Evolutionary conservation across 2,329 filamentous ascomycete species (phyloP), one percentile per base, ranked within the genome.

Genomic region (Alternaria longipes): DNA sequence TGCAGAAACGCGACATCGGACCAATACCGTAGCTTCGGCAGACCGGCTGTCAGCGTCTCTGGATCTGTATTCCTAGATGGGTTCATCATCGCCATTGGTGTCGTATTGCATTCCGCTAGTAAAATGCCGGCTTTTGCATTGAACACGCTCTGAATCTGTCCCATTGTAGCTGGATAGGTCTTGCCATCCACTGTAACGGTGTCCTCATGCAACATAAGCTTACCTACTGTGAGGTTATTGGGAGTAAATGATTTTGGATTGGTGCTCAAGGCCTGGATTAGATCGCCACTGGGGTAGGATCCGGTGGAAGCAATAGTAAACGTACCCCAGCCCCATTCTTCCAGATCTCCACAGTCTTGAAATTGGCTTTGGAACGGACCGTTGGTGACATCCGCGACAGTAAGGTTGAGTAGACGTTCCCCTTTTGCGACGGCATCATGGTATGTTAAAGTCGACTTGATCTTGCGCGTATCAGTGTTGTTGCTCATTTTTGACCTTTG

Each of bases 1-100:
- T 62, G 59, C 41, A 62, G 14, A 20, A 53, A 62, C 5, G 49
- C 59, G 6, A 62, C 16, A 24, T 62, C 59, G 11, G 54, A 54
- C 59, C 54, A 58, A 28, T 54, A 41, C 8, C 44, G 30, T 18
- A 61, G 36, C n/a, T 45, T 38, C 3, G 54, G 54, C 8, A 46
- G 42, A 28, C 22, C 30, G 44, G 34, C 18, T 40, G 40, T 20
- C 18, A 32, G 30, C 20, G 32, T 38, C 26, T 24, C 34, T 52
- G 26, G 16, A 52, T 41, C 50, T 28, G 30, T 14, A 26, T 41
- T 20, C 11, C 16, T 22, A 20, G 8, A 30, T 9, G 34, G n/a
- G 16, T 41, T 50, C 12, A 41, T 16, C 36, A 52, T 52, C n/a
- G 50, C 50, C n/a, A 26, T 11, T 24, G 50, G 50, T 24, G 50